Percentiles rank a stretch among this genome's conserved stretches.
These are phyloP conservation scores for Beauveria sp. DNA, from an alignment of 2,329 filamentous ascomycete genomes.

Conservation along the genomic window DNA sequence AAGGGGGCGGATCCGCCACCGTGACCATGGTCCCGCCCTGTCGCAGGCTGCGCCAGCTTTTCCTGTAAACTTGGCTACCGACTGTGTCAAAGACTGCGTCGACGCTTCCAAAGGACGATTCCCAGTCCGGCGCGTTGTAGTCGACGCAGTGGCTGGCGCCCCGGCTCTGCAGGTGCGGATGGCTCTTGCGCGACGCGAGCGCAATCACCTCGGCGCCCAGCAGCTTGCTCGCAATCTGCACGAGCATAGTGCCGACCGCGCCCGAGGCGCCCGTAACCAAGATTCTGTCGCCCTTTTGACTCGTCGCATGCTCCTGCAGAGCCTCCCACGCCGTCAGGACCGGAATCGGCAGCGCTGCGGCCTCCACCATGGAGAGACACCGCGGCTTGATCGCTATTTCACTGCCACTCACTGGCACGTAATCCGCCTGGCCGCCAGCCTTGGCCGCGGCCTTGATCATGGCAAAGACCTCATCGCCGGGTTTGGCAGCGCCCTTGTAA, in stretches of 20 bases:
- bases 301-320: slow-evolving; percentile 16
- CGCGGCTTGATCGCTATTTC: slow-evolving; percentile 19
- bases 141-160: slow-evolving; percentile 20
- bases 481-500: slow-evolving; percentile 15
- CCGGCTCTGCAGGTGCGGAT: slow-evolving; percentile 14
- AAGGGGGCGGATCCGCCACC: slow-evolving; percentile 26
- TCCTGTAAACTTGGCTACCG: slow-evolving; percentile 21
- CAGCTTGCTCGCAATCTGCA: slow-evolving; percentile 22
- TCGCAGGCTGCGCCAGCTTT: slow-evolving; percentile 24
- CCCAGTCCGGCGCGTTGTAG: slow-evolving; percentile 20
- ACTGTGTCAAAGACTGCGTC: slow-evolving; percentile 27
- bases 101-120: slow-evolving; percentile 15
- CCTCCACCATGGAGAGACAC: slow-evolving; percentile 17
- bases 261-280: slow-evolving; percentile 25
- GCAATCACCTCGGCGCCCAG: slow-evolving; percentile 19
- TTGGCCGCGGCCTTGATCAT: slow-evolving; percentile 19
- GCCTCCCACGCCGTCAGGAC: slow-evolving; percentile 24
- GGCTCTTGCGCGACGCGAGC: slow-evolving; percentile 20
- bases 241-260: slow-evolving; percentile 22
- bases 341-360: slow-evolving; percentile 25
- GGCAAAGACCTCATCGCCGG: slow-evolving; percentile 21
- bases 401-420: slow-evolving; percentile 15
- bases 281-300: slow-evolving; percentile 14
- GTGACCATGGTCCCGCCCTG: slow-evolving; percentile 25
- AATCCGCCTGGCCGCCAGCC: slow-evolving; percentile 23